Evolutionary conservation across 2,329 filamentous ascomycete genomes (phyloP), one percentile per base, ranked within the genome.

Genomic region (Diaporthe ilicicola): DNA sequence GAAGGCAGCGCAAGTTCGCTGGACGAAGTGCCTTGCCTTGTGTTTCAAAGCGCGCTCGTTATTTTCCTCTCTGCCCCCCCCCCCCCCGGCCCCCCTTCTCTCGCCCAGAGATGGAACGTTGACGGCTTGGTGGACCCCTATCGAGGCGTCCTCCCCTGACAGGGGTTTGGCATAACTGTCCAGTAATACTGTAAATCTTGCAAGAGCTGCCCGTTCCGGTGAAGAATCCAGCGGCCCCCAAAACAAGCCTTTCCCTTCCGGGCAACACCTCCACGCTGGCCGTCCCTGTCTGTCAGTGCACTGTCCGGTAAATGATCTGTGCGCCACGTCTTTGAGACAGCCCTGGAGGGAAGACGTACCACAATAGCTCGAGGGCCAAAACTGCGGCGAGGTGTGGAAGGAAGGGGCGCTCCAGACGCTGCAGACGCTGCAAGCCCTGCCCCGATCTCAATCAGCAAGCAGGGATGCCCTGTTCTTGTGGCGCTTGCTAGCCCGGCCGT

Each of bases 111-210:
- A 62, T 70, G 67, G 59, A 46, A 70, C 59, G 29, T 46, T 67
- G 32, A 67, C 46, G 22, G 48, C 55, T 66, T 67, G 56, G 42
- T 55, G 68, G 64, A 67, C 67, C 68, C 69, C 64, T 71, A 71
- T 72, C 71, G 71, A 71, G 61, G 53, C 66, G 37, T 53, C 29
- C 59, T 46, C 71, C 69, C 71, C 69, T 71, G 68, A 72, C 71
- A 68, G 48, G 68, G 68, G 56, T 59, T 29, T 29, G 42, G 44
- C 48, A 71, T 59, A 10, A 39, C 29, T 19, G n/a, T 56, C 66
- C 39, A 22, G 39, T 71, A 53, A 65, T n/a, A n/a, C n/a, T n/a
- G n/a, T n/a, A n/a, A n/a, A 27, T 53, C 37, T 53, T 66, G 61
- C 68, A 51, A 67, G 24, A 50, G 51, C 42, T 62, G 59, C 42